Evolutionary conservation across 805 yeast genomes (phyloP), one percentile per base, ranked within the genome.

Genomic region (Kuraishia hungarica): DNA sequence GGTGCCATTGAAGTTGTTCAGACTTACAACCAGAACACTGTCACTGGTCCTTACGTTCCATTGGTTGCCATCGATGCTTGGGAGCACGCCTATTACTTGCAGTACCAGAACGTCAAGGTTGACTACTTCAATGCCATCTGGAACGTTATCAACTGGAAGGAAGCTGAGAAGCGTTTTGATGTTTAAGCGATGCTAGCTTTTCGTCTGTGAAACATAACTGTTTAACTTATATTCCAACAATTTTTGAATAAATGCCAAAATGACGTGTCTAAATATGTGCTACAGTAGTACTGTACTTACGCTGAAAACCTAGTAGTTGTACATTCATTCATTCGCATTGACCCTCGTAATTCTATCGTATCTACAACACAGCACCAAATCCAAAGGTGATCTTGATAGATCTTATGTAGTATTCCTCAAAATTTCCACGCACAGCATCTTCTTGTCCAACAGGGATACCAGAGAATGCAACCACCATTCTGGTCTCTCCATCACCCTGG

Each of bases 391-490:
- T 67, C 73, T 91, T 94, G 65, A 94, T 93, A 6, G 96, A 82
- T 71, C 86, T 85, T 53, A 94, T 84, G 67, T 94, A 94, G 71
- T 91, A 89, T 58, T 89, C 90, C 63, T 90, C 89, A 66, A 94
- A 93, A 70, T 93, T 94, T 48, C 77, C 80, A 64, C 84, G 82
- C 47, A 89, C 97, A 63, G 86, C 72, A 63, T 96, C 94, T 66
- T 94, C 98, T 67, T 94, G 96, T 15, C 98, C 99, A 47, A 93
- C 77, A 19, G 99, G 99, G 52, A 94, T 86, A 17, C 97, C 97
- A 19, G 82, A 75, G 82, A 93, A 90, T 50, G 78, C 74, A 20
- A 91, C 90, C 57, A 83, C 82, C 73, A 92, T 75, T 56, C 79
- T 83, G 2, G 99, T 94, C 63, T 91, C 97, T 50, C 87, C 80